Conservation (phyloP, 2,329 filamentous ascomycete species). For the Epichloe bromicola region DNA sequence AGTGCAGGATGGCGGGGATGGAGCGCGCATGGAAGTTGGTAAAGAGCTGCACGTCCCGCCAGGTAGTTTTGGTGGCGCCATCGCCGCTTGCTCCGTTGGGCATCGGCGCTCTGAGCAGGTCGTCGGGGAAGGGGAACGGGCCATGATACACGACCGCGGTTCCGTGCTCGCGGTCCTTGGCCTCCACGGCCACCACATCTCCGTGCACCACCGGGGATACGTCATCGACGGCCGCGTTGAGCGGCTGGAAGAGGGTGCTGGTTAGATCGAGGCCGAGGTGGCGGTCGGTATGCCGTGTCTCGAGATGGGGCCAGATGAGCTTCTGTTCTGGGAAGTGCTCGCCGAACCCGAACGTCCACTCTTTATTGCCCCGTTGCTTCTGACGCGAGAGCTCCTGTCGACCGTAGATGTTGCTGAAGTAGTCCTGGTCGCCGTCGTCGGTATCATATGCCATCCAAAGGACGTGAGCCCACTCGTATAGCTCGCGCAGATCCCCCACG, state of each 20-base stretch:
- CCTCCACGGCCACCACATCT: not conserved
- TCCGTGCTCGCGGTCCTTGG: not conserved
- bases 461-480: not conserved
- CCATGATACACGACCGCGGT: not conserved
- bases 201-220: not conserved
- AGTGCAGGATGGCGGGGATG: not conserved
- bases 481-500: not conserved
- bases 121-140: not conserved
- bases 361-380: too few relatives aligned
- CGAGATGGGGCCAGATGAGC: not conserved
- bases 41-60: not conserved
- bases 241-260: not conserved
- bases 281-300: not conserved
- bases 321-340: not conserved
- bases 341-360: not conserved
- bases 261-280: not conserved
- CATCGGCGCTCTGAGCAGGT: not conserved
- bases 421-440: not conserved
- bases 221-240: not conserved
- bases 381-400: not conserved
- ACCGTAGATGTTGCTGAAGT: not conserved
- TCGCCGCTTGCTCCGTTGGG: not conserved
- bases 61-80: not conserved
- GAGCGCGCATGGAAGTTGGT: not conserved
- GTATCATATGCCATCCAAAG: not conserved